Evolutionary conservation across 148 eudicot species (phyloP).

Genomic region (Euryodendron excelsum): DNA sequence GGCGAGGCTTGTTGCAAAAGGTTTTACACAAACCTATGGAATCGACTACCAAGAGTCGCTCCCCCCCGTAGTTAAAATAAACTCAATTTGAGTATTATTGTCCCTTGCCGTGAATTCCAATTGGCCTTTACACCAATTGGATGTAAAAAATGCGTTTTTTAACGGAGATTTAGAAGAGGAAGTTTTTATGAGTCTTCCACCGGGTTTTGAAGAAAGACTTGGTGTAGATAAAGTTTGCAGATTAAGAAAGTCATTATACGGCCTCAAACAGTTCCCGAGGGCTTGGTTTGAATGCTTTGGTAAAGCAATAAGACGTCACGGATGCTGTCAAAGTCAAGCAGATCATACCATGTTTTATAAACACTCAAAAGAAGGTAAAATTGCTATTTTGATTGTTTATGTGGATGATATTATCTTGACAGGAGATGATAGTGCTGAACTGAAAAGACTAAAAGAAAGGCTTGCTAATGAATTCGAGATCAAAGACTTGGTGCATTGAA

Average conservation of each 20-base stretch:
- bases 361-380: too few species aligned
- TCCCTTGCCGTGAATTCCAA: not conserved
- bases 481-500: too few species aligned
- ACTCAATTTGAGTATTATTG: not conserved
- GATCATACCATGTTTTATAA: too few species aligned
- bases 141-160: not conserved
- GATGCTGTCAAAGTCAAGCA: too few species aligned
- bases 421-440: too few species aligned
- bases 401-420: too few species aligned
- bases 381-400: too few species aligned
- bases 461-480: too few species aligned
- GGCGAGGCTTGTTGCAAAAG: not conserved
- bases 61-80: not conserved
- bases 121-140: not conserved
- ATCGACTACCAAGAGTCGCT: slow-evolving; percentile 9
- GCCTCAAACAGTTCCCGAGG: not conserved
- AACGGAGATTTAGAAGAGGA: not conserved
- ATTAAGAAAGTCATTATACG: not conserved
- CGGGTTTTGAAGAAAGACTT: not conserved
- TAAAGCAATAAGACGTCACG: too few species aligned
- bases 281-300: too few species aligned
- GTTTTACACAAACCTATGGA: not conserved
- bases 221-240: not conserved
- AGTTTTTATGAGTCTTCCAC: not conserved
- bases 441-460: too few species aligned